phyloP scores from a whole-genome alignment of 306 rosid species.

The Calophaca sinica region DNA sequence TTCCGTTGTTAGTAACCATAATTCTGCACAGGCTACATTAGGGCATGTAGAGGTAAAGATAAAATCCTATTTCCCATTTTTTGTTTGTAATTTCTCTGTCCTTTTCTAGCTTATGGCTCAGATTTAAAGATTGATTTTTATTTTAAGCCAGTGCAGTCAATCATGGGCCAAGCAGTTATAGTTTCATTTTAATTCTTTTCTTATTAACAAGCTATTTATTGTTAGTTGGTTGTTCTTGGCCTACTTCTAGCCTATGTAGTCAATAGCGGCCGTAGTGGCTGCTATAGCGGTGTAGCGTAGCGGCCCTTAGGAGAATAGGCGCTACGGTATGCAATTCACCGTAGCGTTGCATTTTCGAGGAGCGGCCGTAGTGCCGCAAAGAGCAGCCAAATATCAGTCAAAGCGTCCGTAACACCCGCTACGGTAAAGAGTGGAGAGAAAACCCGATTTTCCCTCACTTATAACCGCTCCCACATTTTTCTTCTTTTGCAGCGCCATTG shows the following conservation, averaged over 20 bases:
- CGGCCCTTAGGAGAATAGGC: too few species aligned
- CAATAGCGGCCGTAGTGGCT: too few species aligned
- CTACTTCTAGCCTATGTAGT: neutral
- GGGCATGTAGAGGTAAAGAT: conserved; percentile 79
- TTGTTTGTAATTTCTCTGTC: conserved; percentile 49
- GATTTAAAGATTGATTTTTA: conserved; percentile 16
- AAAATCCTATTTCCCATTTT: conserved; percentile 39
- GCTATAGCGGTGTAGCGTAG: too few species aligned
- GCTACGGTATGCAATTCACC: too few species aligned
- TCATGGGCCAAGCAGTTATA: neutral
- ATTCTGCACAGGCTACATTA: conserved; percentile 56
- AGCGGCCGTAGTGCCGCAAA: too few species aligned
- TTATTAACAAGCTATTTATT: neutral
- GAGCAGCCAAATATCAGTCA: too few species aligned
- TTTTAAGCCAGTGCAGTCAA: neutral
- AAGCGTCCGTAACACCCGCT: too few species aligned
- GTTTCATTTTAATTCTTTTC: neutral
- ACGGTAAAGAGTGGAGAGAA: too few species aligned
- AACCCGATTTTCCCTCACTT: too few species aligned
- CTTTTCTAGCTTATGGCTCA: conserved; percentile 18
- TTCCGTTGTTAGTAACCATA: conserved; percentile 61
- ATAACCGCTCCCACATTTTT: too few species aligned
- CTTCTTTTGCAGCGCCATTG: too few species aligned
- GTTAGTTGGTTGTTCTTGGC: conserved; percentile 3
- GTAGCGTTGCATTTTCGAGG: too few species aligned